Evolutionary conservation across 768 basidiomycete genomes (phyloP).

Genomic region (Amanita subjunquillea): DNA sequence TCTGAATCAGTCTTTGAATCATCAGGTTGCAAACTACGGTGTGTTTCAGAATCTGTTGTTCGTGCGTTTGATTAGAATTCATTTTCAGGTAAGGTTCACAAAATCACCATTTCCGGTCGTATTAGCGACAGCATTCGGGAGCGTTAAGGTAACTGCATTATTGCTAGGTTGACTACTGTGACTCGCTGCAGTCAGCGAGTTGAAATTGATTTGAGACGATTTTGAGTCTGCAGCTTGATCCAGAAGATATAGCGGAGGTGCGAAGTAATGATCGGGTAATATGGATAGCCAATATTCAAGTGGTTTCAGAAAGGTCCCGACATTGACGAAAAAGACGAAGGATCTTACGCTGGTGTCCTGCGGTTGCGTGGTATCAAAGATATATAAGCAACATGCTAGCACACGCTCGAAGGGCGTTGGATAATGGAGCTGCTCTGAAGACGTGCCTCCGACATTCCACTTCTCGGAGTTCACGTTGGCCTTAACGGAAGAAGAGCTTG

Average conservation of each 20-base stretch:
- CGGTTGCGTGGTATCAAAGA: slow-evolving; percentile 25
- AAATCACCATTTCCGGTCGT: background rate
- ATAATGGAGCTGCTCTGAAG: slow-evolving; percentile 27
- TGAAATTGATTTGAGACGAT: slow-evolving; percentile 8
- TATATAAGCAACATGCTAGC: slow-evolving; percentile 37
- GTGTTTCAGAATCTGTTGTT: background rate
- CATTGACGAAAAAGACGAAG: slow-evolving; percentile 40
- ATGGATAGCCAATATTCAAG: background rate
- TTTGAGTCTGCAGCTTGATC: too few relatives aligned
- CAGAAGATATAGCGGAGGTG: background rate
- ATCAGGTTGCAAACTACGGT: background rate
- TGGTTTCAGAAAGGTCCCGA: slow-evolving; percentile 22
- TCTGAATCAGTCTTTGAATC: background rate
- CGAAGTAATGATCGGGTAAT: background rate
- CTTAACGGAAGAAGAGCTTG: background rate
- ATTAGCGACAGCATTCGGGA: background rate
- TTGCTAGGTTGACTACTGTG: background rate
- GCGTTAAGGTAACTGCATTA: background rate
- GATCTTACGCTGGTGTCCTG: slow-evolving; percentile 20
- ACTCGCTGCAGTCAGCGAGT: slow-evolving; percentile 10
- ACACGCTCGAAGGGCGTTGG: slow-evolving; percentile 39
- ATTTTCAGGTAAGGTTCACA: background rate
- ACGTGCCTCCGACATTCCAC: slow-evolving; percentile 2
- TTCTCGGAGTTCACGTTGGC: background rate
- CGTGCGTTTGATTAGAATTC: background rate